A percentile compares a stretch with the other conserved stretches of the same genome.
Evolutionary conservation across 305 asterid species (phyloP).

Genomic region (Rubia tinctorum): DNA sequence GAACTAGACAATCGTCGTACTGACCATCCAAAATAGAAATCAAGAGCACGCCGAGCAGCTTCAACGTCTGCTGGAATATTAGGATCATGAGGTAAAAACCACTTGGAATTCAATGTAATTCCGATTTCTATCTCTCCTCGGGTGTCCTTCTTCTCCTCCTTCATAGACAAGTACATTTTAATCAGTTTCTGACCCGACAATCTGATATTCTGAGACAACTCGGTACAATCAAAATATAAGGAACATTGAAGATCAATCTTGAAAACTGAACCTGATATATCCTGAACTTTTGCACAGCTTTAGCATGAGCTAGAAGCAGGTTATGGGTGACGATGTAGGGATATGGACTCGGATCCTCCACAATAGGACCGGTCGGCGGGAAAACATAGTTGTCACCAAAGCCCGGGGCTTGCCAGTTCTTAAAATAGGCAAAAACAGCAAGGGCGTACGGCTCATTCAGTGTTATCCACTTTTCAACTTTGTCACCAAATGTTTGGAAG

Average conservation of each 20-base stretch:
- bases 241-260: too few species aligned
- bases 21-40: background rate
- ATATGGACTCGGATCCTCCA: too few species aligned
- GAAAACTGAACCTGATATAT: background rate
- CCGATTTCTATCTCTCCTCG: slow-evolving; percentile 10
- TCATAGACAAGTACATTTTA: too few species aligned
- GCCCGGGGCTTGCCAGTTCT: slow-evolving; percentile 79
- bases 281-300: slow-evolving; percentile 75
- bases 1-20: too few species aligned
- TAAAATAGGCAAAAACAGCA: slow-evolving; percentile 81
- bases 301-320: slow-evolving; percentile 66
- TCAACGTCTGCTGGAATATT: background rate
- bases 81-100: background rate
- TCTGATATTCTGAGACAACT: too few species aligned
- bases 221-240: too few species aligned
- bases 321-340: slow-evolving; percentile 88
- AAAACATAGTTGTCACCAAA: slow-evolving; percentile 32
- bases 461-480: slow-evolving; percentile 90
- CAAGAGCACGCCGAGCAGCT: background rate
- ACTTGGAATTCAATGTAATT: slow-evolving; percentile 41
- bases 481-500: slow-evolving; percentile 83
- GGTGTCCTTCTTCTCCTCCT: too few species aligned
- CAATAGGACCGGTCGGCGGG: too few species aligned
- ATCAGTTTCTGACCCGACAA: too few species aligned
- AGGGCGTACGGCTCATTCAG: slow-evolving; percentile 87